These are phyloP conservation scores for Oleoguttula mirabilis DNA, from an alignment of 495 filamentous ascomycete species.

Conservation along the genomic window DNA sequence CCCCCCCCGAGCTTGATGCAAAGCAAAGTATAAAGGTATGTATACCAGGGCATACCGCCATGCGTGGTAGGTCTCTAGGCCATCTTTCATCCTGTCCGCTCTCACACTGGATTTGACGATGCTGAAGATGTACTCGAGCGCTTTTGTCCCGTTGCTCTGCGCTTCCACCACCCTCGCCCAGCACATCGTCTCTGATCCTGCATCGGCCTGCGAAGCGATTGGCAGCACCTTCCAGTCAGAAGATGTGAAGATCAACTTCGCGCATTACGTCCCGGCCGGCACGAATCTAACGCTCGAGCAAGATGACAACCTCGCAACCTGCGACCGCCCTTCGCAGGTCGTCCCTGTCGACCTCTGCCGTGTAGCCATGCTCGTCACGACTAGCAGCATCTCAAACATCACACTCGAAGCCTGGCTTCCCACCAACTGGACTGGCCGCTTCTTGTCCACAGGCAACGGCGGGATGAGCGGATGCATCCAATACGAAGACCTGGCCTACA, in stretches of 20 bases:
- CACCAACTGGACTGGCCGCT: slow-evolving; percentile 22
- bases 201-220: slow-evolving; percentile 7
- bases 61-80: too few species aligned
- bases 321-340: slow-evolving; percentile 1
- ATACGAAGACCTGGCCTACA: slow-evolving; percentile 23
- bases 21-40: too few species aligned
- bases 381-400: slow-evolving; percentile 42
- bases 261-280: slow-evolving; percentile 7
- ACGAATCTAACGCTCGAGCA: slow-evolving; percentile 13
- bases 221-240: slow-evolving; percentile 6
- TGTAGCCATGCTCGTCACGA: slow-evolving; percentile 43
- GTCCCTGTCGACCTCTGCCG: slow-evolving; percentile 40
- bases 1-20: too few species aligned
- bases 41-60: too few species aligned
- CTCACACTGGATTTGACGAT: too few species aligned
- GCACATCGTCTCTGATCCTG: slow-evolving; percentile 1
- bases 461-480: slow-evolving; percentile 23
- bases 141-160: neutral
- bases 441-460: slow-evolving; percentile 27
- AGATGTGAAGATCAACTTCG: slow-evolving; percentile 15
- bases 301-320: slow-evolving; percentile 3
- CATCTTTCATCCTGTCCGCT: too few species aligned
- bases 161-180: neutral
- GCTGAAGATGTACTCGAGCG: neutral
- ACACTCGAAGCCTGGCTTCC: slow-evolving; percentile 51